Percentiles rank a stretch among this genome's conserved stretches.
phyloP scores from a whole-genome alignment of 2,329 filamentous ascomycete genomes.

The Ascocoryne sarcoides region DNA sequence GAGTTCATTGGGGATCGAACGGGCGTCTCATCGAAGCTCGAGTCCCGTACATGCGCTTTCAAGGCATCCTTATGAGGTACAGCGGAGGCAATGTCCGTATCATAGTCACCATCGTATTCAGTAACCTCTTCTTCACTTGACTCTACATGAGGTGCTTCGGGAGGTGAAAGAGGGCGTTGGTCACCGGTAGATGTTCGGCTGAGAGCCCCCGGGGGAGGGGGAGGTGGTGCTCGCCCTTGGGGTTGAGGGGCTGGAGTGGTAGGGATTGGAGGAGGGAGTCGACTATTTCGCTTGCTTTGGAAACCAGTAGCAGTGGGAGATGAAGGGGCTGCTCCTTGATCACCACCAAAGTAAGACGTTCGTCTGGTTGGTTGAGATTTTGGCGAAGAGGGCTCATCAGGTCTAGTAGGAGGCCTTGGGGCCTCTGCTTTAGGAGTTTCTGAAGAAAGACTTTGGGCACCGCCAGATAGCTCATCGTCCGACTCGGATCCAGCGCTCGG shows the following conservation, averaged over 20 bases:
- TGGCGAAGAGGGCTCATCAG: constrained; percentile 33
- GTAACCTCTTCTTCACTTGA: constrained; percentile 56
- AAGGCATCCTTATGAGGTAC: constrained; percentile 90
- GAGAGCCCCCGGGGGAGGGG: constrained; percentile 49
- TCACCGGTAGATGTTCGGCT: constrained; percentile 54
- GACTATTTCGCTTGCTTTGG: constrained; percentile 45
- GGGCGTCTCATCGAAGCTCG: constrained; percentile 60
- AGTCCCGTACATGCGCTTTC: constrained; percentile 69
- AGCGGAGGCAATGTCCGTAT: constrained; percentile 92
- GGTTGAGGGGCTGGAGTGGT: constrained; percentile 36
- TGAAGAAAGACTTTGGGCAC: constrained; percentile 36
- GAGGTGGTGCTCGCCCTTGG: constrained; percentile 56
- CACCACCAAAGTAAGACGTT: constrained; percentile 30
- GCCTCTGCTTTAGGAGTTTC: constrained; percentile 30
- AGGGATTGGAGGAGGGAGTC: constrained; percentile 51
- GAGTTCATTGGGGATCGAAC: constrained; percentile 32
- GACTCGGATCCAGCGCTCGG: constrained; percentile 75
- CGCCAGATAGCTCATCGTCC: constrained; percentile 71
- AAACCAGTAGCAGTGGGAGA: constrained; percentile 34
- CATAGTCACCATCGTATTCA: constrained; percentile 96
- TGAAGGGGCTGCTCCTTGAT: constrained; percentile 21
- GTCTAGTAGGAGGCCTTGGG: constrained; percentile 39
- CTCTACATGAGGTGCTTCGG: constrained; percentile 34
- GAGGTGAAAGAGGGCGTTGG: constrained; percentile 36
- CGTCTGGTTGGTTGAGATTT: constrained; percentile 34